Evolutionary conservation across 2,329 filamentous ascomycete species (phyloP).

Genomic region (Aureobasidium sp.): DNA sequence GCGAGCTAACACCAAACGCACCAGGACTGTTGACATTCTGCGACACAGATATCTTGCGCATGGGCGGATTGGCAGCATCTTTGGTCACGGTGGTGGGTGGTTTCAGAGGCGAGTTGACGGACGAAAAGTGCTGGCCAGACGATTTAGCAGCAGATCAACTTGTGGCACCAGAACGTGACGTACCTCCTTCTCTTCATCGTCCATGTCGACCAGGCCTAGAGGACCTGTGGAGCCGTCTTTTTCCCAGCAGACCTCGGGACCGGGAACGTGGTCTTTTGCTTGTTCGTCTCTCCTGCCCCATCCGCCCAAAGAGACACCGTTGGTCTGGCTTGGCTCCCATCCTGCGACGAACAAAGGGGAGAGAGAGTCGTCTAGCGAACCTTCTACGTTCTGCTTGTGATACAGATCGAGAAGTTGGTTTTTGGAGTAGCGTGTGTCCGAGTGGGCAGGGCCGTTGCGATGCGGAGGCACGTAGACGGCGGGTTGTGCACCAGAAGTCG

Average conservation of each 20-base stretch:
- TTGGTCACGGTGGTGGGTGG: constrained; percentile 62
- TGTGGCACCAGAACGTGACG: constrained; percentile 13
- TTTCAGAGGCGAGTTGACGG: constrained; percentile 92
- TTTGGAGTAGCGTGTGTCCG: constrained; percentile 62
- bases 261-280: constrained; percentile 62
- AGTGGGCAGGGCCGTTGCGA: constrained; percentile 49
- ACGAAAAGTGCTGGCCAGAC: constrained; percentile 62
- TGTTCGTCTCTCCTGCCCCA: constrained; percentile 72
- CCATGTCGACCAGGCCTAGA: constrained; percentile 66
- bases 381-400: constrained; percentile 51
- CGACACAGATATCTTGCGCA: constrained; percentile 78
- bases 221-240: constrained; percentile 61
- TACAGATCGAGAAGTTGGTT: constrained; percentile 74
- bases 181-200: constrained; percentile 60
- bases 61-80: constrained; percentile 52
- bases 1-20: constrained; percentile 65
- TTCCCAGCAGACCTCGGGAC: constrained; percentile 93
- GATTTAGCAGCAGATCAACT: constrained; percentile 19
- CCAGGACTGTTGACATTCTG: constrained; percentile 53
- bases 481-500: constrained; percentile 25
- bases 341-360: constrained; percentile 63
- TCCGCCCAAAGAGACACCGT: constrained; percentile 49
- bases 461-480: constrained; percentile 55
- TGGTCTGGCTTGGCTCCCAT: constrained; percentile 71
- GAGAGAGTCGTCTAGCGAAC: constrained; percentile 58